Evolutionary conservation across 2,329 filamentous ascomycete genomes (phyloP).

Genomic region (Curvularia sp.): DNA sequence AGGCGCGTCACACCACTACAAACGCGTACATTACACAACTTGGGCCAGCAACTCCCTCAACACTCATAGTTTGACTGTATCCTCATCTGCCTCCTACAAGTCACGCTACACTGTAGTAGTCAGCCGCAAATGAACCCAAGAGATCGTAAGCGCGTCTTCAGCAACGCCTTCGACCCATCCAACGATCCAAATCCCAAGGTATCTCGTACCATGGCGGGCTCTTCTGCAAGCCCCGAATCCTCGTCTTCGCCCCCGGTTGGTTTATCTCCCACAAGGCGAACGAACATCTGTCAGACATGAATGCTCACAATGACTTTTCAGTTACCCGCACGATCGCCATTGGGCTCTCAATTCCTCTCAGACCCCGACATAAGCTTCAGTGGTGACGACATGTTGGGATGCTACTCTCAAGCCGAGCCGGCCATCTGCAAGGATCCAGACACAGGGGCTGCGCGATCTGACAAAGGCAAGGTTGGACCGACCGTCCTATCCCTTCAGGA

Average conservation of each 20-base stretch:
- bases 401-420: neutral
- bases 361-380: neutral
- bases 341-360: neutral
- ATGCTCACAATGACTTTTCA: neutral
- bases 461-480: conserved; percentile 12
- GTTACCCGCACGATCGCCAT: neutral
- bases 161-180: conserved; percentile 23
- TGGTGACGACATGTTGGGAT: neutral
- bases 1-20: neutral
- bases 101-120: neutral
- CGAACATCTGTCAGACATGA: neutral
- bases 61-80: neutral
- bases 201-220: neutral
- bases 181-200: conserved; percentile 10
- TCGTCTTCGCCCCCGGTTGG: neutral
- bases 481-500: conserved; percentile 23
- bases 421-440: conserved; percentile 13
- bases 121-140: conserved; percentile 14
- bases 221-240: neutral
- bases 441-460: neutral
- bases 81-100: neutral
- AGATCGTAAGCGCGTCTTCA: conserved; percentile 28
- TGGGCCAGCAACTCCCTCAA: neutral
- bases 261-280: conserved; percentile 17
- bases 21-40: neutral